phyloP scores from a whole-genome alignment of 176 grass and related monocot species.

The bread wheat (Triticum aestivum) region DNA sequence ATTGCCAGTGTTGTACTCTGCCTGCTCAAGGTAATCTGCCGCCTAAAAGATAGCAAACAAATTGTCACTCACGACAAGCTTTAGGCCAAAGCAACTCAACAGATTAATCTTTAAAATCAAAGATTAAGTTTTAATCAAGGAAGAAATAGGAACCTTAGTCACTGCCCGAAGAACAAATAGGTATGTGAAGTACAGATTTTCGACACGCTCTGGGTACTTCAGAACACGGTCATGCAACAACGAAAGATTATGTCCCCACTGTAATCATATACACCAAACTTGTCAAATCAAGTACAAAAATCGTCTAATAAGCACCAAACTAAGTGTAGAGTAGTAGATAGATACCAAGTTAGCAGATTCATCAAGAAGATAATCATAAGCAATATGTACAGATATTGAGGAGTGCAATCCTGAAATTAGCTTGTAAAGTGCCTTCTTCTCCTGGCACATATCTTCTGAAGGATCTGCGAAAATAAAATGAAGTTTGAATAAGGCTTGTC shows the following conservation, averaged over 20 bases:
- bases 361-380: constrained; percentile 80
- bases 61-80: constrained; percentile 3
- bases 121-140: neutral
- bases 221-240: constrained; percentile 86
- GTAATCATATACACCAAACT: constrained; percentile 34
- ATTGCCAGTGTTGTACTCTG: constrained; percentile 91
- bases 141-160: constrained; percentile 66
- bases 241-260: constrained; percentile 85
- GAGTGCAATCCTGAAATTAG: constrained; percentile 96
- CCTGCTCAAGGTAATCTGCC: constrained; percentile 89
- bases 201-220: constrained; percentile 78
- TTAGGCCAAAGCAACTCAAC: neutral
- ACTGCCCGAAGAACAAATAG: constrained; percentile 96
- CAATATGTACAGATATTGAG: constrained; percentile 98
- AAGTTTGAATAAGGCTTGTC: constrained; percentile 1
- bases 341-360: constrained; percentile 62
- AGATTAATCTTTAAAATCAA: neutral
- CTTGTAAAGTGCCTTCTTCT: constrained; percentile 90
- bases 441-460: constrained; percentile 81
- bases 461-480: constrained; percentile 59
- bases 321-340: neutral
- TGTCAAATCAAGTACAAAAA: constrained; percentile 21
- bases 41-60: constrained; percentile 66
- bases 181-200: constrained; percentile 89
- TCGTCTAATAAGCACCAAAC: constrained; percentile 9